phyloP scores from a whole-genome alignment of 306 rosid genomes.

The Cicer yamashitae region DNA sequence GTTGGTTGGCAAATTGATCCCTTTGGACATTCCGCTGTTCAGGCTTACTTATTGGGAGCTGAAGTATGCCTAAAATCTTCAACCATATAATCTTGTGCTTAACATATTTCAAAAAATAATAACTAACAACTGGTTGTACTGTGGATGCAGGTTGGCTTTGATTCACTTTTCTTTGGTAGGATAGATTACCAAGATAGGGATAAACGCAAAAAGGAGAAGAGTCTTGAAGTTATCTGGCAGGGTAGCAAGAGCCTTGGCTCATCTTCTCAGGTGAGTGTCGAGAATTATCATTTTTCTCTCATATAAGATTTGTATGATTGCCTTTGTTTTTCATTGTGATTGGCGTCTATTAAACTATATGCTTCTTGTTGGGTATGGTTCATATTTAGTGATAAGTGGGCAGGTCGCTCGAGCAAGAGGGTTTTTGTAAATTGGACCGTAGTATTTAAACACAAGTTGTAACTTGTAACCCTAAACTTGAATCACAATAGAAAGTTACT shows the following conservation, averaged over 20 bases:
- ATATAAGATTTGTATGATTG: slow-evolving; percentile 32
- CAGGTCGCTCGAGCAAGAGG: no score
- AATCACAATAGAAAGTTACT: no score
- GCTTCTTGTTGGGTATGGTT: background rate
- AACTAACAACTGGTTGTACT: slow-evolving; percentile 22
- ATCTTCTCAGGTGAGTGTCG: slow-evolving; percentile 67
- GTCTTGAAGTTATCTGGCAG: slow-evolving; percentile 84
- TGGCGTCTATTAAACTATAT: slow-evolving; percentile 29
- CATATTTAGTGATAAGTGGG: no score
- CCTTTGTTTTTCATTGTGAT: slow-evolving; percentile 17
- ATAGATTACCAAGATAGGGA: slow-evolving; percentile 88
- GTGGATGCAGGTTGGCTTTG: slow-evolving; percentile 68
- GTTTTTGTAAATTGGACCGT: no score
- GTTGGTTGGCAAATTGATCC: slow-evolving; percentile 95
- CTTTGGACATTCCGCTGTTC: slow-evolving; percentile 88
- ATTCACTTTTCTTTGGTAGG: slow-evolving; percentile 81
- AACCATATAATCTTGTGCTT: slow-evolving; percentile 35
- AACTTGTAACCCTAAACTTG: no score
- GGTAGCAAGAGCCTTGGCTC: slow-evolving; percentile 81
- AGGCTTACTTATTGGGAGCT: slow-evolving; percentile 80
- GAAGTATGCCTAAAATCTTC: slow-evolving; percentile 56
- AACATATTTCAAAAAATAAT: slow-evolving; percentile 36
- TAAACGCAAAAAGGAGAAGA: slow-evolving; percentile 73
- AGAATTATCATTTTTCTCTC: slow-evolving; percentile 2
- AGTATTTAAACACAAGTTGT: no score